phyloP scores from a whole-genome alignment of 139 green algal species.

The Edaphochlamys debaryana region DNA sequence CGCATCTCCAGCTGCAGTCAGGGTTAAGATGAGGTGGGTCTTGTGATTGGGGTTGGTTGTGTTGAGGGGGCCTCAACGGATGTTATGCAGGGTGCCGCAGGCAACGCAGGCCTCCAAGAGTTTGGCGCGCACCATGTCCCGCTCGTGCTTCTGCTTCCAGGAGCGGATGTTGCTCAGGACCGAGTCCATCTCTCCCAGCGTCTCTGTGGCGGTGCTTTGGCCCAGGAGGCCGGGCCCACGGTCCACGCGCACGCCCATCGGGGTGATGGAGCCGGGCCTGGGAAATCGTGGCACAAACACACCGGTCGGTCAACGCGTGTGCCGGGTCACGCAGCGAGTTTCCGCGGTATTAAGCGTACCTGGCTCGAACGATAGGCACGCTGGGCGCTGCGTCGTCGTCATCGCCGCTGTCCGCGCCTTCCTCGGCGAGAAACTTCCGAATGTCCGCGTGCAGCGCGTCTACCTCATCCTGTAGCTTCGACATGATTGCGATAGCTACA shows the following conservation, averaged over 20 bases:
- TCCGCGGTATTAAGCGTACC: not conserved
- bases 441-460: constrained; percentile 5
- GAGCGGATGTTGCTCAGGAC: constrained; percentile 18
- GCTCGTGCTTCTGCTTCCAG: constrained; percentile 43
- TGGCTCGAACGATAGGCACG: not conserved
- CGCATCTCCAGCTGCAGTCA: too few relatives aligned
- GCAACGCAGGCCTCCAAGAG: too few relatives aligned
- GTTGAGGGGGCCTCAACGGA: too few relatives aligned
- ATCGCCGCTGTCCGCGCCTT: constrained; percentile 15
- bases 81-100: too few relatives aligned
- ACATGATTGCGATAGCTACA: not conserved
- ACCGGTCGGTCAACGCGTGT: not conserved
- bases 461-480: constrained; percentile 3
- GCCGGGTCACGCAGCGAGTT: too few relatives aligned
- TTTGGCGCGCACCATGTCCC: constrained; percentile 31
- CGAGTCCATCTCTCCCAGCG: constrained; percentile 26
- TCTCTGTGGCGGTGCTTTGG: not conserved
- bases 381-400: not conserved
- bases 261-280: constrained; percentile 36
- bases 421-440: not conserved
- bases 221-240: constrained; percentile 1
- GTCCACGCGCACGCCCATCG: constrained; percentile 31
- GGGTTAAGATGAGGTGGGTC: too few relatives aligned
- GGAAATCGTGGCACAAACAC: not conserved
- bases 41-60: too few relatives aligned